phyloP scores from a whole-genome alignment of 805 yeast genomes.

The Kluyveromyces starmeri region DNA sequence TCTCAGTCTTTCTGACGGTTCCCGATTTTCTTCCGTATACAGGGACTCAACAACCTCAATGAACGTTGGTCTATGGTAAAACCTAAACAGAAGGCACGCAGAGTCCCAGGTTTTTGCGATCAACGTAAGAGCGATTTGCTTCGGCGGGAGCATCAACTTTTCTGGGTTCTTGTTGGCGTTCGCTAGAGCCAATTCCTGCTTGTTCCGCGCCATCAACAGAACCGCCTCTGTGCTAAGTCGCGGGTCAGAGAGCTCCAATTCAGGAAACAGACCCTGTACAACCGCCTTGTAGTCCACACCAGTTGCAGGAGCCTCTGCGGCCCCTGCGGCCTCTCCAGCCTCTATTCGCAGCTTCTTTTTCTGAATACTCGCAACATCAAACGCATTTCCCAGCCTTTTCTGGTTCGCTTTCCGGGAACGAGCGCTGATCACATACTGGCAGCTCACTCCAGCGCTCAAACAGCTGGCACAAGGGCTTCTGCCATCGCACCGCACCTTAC shows the following conservation, averaged over 20 bases:
- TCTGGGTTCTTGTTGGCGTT: no score
- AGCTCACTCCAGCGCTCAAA: constrained; percentile 65
- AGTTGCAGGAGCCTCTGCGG: no score
- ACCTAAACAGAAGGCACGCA: constrained; percentile 78
- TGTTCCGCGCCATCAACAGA: no score
- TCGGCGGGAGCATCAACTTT: constrained; percentile 49
- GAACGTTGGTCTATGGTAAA: constrained; percentile 79
- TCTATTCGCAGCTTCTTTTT: no score
- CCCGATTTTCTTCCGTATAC: constrained; percentile 64
- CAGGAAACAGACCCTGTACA: constrained; percentile 3
- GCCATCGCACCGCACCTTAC: constrained; percentile 76
- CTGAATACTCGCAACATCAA: no score
- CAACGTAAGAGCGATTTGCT: constrained; percentile 59
- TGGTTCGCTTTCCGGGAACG: no score
- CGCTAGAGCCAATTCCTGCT: no score
- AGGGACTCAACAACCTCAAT: constrained; percentile 64
- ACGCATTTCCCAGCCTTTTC: no score
- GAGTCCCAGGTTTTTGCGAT: constrained; percentile 74
- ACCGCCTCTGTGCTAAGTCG: not conserved
- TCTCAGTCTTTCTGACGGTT: constrained; percentile 63
- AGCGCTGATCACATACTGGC: constrained; percentile 45
- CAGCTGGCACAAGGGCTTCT: constrained; percentile 73
- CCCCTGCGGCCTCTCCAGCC: no score
- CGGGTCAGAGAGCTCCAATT: not conserved
- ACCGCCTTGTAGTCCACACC: constrained; percentile 2